Evolutionary conservation across 331 rosid genomes (phyloP).

Genomic region (Malus hybrid): DNA sequence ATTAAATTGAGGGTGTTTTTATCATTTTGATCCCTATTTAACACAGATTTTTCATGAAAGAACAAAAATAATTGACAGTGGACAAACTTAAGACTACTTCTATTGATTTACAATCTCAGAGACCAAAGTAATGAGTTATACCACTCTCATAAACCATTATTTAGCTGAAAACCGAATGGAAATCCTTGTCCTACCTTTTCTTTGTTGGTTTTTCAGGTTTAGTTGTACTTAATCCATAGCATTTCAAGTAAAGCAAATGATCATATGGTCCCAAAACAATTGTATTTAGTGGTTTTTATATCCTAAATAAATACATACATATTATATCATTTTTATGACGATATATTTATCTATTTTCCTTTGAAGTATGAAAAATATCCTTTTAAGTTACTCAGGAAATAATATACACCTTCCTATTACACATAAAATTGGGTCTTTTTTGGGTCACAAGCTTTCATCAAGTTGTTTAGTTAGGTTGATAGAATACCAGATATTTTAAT

Average conservation of each 20-base stretch:
- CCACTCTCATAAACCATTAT: too few relatives aligned
- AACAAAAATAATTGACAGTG: too few relatives aligned
- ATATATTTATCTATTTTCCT: not conserved
- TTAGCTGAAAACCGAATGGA: too few relatives aligned
- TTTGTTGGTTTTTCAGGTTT: too few relatives aligned
- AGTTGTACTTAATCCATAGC: not conserved
- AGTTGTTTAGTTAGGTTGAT: too few relatives aligned
- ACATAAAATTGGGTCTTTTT: not conserved
- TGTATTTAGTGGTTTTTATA: not conserved
- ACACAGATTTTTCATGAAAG: accelerated
- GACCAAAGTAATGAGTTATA: too few relatives aligned
- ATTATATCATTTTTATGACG: not conserved
- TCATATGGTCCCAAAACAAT: not conserved
- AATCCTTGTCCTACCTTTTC: too few relatives aligned
- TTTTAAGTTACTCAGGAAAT: not conserved
- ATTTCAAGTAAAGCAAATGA: not conserved
- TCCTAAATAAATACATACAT: not conserved
- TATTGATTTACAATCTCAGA: too few relatives aligned
- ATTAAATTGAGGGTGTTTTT: too few relatives aligned
- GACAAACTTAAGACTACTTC: too few relatives aligned
- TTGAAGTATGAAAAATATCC: not conserved
- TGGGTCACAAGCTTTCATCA: not conserved
- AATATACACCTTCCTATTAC: not conserved
- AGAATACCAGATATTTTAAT: too few relatives aligned
- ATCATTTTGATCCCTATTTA: too few relatives aligned